phyloP scores from a whole-genome alignment of 73 alveolate species.

The Blepharisma japonicum region DNA sequence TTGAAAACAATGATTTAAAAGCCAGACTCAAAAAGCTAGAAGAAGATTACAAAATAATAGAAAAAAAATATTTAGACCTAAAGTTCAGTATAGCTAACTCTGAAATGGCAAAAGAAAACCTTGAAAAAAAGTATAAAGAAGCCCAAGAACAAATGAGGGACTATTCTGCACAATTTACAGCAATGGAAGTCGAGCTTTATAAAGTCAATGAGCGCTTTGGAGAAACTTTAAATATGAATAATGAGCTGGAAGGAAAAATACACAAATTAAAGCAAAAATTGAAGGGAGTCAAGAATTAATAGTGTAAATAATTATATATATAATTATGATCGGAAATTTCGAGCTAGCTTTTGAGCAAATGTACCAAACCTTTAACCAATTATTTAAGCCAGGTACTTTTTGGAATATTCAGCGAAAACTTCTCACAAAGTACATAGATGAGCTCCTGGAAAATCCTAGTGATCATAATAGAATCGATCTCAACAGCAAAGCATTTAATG shows the following conservation, averaged over 20 bases:
- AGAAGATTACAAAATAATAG: background rate
- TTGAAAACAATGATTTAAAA: slow-evolving; percentile 9
- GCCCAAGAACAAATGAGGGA: background rate
- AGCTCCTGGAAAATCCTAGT: too few relatives aligned
- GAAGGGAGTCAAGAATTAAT: too few relatives aligned
- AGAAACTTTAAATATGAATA: background rate
- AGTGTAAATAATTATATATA: too few relatives aligned
- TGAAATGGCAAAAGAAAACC: slow-evolving; percentile 9
- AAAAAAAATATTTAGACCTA: slow-evolving; percentile 5
- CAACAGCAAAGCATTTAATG: too few relatives aligned
- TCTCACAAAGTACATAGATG: too few relatives aligned
- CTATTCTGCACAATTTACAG: background rate
- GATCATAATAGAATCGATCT: too few relatives aligned
- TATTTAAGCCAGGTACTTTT: too few relatives aligned
- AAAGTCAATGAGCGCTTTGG: background rate
- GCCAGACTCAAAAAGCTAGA: background rate
- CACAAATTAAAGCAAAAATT: background rate
- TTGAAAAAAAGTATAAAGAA: background rate
- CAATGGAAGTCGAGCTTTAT: slow-evolving; percentile 13
- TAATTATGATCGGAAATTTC: too few relatives aligned
- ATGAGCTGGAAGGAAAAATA: background rate
- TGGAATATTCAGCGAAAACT: too few relatives aligned
- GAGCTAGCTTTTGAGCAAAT: too few relatives aligned
- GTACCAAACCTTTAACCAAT: too few relatives aligned
- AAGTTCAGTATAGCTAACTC: background rate